Base-by-base conservation (phyloP, 306 rosid species). In the Castanopsis chinensis region DNA sequence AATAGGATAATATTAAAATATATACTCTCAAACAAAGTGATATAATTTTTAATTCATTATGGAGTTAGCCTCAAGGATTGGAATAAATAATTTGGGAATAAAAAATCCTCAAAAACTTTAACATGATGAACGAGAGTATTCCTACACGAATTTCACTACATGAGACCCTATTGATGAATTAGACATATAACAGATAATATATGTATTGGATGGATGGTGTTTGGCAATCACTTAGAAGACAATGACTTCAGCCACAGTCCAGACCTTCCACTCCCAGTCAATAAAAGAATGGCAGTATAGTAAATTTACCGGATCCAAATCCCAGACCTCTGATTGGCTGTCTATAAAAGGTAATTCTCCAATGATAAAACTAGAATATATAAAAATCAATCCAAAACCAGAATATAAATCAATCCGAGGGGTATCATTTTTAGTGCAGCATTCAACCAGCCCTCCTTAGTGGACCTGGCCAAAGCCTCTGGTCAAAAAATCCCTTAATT, bases 401-500 rank as follows among this genome's bases (percentile, higher is more conserved):
- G 2, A 11, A 23, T 23, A 14, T 2, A 30, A 63, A 0, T 11
- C 20, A 27, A 63, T 27, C 37, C 21, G 8, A 33, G 2, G 51
- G 20, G 52, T 33, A 65, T 67, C 21, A 37, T 21, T 72, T 33
- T 21, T 25, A 35, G 72, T 77, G 67, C 63, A 64, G 65, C 35
- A 74, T n/a, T 74, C 54, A 58, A 49, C 61, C 20, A 63, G 71
- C 69, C 68, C 76, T 59, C 68, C 59, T 14, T 25, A 55, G 77
- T 64, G 80, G 80, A 84, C 82, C 75, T 14, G 10, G 25, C 15
- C 49, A 21, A 51, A 71, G 37, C 43, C 27, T 9, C 11, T 45
- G 73, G 84, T 82, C 85, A 86, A 67, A 76, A 4, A 52, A 53
- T n/a, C 55, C 60, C 71, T 23, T 64, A 35, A 70, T 71, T 70